Evolutionary conservation across 495 filamentous ascomycete species (phyloP), one percentile per base, ranked within the genome.

Genomic region (Ramalina intermedia): DNA sequence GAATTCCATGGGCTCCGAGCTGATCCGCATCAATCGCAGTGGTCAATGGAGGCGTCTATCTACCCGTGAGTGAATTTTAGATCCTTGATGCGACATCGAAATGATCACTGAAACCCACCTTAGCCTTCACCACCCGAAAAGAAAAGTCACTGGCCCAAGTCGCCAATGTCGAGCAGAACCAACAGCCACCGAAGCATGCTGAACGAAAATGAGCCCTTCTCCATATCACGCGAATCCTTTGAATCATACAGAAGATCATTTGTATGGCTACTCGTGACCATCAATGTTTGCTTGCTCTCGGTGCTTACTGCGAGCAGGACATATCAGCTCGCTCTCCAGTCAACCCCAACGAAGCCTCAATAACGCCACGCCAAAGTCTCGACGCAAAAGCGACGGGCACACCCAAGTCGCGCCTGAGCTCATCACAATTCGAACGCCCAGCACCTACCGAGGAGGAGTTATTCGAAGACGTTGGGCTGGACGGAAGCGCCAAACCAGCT

Each of bases 201-300:
- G 48, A 72, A 80, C 57, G 84, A 90, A 50, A 85, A 87, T 59
- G 91, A 96, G 58, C 89, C 85, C 20, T 98, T 98, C 66, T 86
- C 83, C 46, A 98, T 98, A 66, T 95, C 91, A 27, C 80, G 91
- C 55, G 91, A 98, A 66, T 95, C 88, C 8, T 98, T 96, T 63
- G 91, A 98, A 62, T 95, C 90, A 24, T 98, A 98, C 63, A 77
- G 91, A 45, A 81, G 91, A 52, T 96, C 91, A 50, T 98, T 98
- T 69, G 89, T 94, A 74, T 48, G 83, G 70, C 27, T 20, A 49
- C 35, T 21, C 3, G 16, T 42, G 35, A 26, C n/a, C n/a, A 16
- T 27, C 18, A n/a, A 38, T 3, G 27, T 24, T n/a, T 21, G 37
- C 35, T 36, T n/a, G 13, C 27, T 27, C 46, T 3, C 12, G 5